Evolutionary conservation across 257 asterid species (phyloP), one percentile per base, ranked within the genome.

Genomic region (Solanum lignicaule): DNA sequence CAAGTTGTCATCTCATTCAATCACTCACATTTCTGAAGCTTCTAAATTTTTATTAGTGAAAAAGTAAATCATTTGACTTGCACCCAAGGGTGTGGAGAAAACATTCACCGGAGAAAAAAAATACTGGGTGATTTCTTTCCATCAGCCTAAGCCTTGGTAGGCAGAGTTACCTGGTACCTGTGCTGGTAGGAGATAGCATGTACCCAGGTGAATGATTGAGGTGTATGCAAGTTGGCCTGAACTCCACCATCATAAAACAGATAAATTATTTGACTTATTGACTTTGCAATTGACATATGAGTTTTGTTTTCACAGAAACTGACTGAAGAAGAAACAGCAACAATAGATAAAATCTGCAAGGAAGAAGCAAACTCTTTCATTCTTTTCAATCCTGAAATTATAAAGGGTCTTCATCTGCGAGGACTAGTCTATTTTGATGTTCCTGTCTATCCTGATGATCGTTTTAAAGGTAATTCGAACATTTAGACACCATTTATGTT

Each of bases 361-460:
- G 99, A 97, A 93, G 99, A 96, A 93, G 99, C 94, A 73, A 97
- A 95, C 91, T 92, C 99, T 78, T 97, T 91, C 90, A 91, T 96
- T 92, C 97, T 95, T 88, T 97, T 97, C 87, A 98, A 94, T 89
- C 98, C 98, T 90, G 98, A 94, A 88, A 92, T 95, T 86, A 78
- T 97, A 74, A 97, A 96, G 95, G 98, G 95, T 38, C 96, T 97
- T 71, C 92, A 62, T 89, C 94, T 94, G 87, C 95, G 99, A 65
- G 99, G 99, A 69, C 96, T 97, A 85, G 93, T 97, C 75, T 97
- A 96, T 93, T 95, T 95, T 93, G 99, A 97, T 89, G 96, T 95
- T 87, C 98, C 99, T 89, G 99, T 97, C 81, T 97, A 95, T 91
- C 92, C 98, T 13, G 99, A 95, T 91, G 99, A 97, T 88, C 99